phyloP scores from a whole-genome alignment of 306 rosid species.

The Luffa aegyptiaca region DNA sequence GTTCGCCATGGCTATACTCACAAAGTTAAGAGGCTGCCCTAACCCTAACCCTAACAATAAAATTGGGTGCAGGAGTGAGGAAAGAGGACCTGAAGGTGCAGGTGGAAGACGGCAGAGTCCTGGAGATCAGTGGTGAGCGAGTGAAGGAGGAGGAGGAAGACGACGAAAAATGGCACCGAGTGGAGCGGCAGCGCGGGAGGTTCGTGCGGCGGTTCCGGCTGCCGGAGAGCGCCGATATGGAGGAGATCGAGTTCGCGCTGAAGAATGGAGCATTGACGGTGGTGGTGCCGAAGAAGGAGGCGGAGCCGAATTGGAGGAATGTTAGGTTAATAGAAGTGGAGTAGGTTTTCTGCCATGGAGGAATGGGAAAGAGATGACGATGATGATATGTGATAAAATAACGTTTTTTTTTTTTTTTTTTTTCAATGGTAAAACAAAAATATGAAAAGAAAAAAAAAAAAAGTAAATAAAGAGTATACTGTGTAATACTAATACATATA shows the following conservation, averaged over 20 bases:
- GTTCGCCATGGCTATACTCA: slow-evolving; percentile 16
- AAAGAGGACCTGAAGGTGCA: slow-evolving; percentile 30
- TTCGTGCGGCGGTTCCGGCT: slow-evolving; percentile 12
- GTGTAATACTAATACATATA: too few relatives aligned
- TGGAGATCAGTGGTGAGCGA: slow-evolving; percentile 31
- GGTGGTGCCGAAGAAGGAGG: neutral
- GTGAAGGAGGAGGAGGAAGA: slow-evolving; percentile 22
- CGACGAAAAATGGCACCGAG: slow-evolving; percentile 21
- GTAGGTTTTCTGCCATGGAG: too few relatives aligned
- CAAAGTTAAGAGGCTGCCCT: slow-evolving; percentile 9
- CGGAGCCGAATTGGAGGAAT: too few relatives aligned
- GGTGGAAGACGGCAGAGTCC: slow-evolving; percentile 24
- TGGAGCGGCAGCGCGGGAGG: slow-evolving; percentile 16
- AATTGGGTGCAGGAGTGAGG: slow-evolving; percentile 15
- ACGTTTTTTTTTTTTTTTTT: too few relatives aligned
- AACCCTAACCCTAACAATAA: neutral
- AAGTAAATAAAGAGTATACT: too few relatives aligned
- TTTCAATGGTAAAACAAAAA: too few relatives aligned
- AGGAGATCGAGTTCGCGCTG: too few relatives aligned
- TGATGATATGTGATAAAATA: too few relatives aligned
- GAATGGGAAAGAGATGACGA: too few relatives aligned
- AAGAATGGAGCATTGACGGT: slow-evolving; percentile 19
- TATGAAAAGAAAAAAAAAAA: too few relatives aligned
- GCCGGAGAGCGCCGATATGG: slow-evolving; percentile 17
- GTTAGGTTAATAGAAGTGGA: too few relatives aligned